These are phyloP conservation scores for Paradendryphiella salina DNA, from an alignment of 2,329 filamentous ascomycete genomes.

Conservation along the genomic window DNA sequence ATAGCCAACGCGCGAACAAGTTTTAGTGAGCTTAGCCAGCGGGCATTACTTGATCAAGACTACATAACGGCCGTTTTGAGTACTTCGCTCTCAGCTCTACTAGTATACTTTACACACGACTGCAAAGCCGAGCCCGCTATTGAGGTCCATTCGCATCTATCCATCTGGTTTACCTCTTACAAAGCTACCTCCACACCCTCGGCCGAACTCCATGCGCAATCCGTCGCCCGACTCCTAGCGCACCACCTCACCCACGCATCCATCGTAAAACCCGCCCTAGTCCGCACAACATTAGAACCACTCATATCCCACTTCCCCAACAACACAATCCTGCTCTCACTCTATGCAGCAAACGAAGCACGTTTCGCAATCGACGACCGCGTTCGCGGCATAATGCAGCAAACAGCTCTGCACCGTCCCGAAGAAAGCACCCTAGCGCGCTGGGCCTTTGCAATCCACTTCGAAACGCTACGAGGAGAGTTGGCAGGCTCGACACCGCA, in stretches of 20 bases:
- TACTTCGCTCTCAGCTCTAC: conserved; percentile 65
- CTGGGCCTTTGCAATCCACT: conserved; percentile 60
- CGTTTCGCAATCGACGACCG: conserved; percentile 75
- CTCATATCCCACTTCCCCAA: conserved; percentile 69
- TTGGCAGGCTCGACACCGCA: conserved; percentile 53
- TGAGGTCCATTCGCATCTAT: conserved; percentile 39
- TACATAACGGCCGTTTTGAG: conserved; percentile 55
- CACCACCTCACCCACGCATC: conserved; percentile 65
- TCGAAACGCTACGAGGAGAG: conserved; percentile 55
- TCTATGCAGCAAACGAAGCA: conserved; percentile 74
- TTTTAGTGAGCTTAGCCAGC: conserved; percentile 50
- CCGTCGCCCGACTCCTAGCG: conserved; percentile 66
- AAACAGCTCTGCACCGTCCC: conserved; percentile 40
- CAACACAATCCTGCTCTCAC: conserved; percentile 74
- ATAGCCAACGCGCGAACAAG: conserved; percentile 22
- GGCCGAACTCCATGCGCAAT: conserved; percentile 71
- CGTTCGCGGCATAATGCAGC: conserved; percentile 66
- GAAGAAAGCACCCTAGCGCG: conserved; percentile 49
- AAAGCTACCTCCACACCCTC: conserved; percentile 29
- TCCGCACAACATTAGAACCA: conserved; percentile 64
- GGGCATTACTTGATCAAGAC: conserved; percentile 55
- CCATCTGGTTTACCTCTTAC: conserved; percentile 29
- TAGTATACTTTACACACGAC: conserved; percentile 65
- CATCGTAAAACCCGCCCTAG: conserved; percentile 67
- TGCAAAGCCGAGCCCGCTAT: conserved; percentile 46